Evolutionary conservation across 352 stramenopile species (phyloP).

Genomic region (Blastocystis sp.): DNA sequence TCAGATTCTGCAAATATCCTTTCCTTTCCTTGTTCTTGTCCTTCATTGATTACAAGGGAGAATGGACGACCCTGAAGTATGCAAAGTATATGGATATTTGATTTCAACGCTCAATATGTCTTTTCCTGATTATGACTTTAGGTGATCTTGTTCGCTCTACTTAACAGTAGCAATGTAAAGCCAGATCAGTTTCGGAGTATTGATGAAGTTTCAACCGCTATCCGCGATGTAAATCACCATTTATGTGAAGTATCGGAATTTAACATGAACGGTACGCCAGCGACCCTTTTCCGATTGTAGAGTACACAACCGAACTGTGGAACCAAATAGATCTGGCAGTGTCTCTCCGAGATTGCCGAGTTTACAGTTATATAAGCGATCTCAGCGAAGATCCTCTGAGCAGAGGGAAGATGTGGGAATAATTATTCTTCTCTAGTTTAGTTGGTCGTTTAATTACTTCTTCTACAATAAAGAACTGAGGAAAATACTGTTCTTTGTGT

Average conservation of each 20-base stretch:
- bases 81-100: conserved; percentile 80
- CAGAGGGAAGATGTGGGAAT: conserved; percentile 74
- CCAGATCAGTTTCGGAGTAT: conserved; percentile 32
- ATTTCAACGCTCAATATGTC: conserved; percentile 84
- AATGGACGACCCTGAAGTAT: conserved; percentile 72
- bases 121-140: conserved; percentile 84
- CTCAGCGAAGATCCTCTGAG: conserved; percentile 80
- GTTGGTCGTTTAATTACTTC: conserved; percentile 84
- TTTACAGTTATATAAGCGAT: conserved; percentile 83
- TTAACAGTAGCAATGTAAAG: not conserved
- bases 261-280: conserved; percentile 7
- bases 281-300: not conserved
- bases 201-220: not conserved
- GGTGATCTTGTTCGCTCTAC: conserved; percentile 66
- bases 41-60: conserved; percentile 66
- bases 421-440: conserved; percentile 50
- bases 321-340: conserved; percentile 74
- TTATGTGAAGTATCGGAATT: conserved; percentile 49
- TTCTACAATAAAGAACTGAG: conserved; percentile 83
- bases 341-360: conserved; percentile 77
- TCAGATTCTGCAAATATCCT: conserved; percentile 45
- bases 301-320: not conserved
- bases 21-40: not conserved
- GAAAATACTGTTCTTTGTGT: conserved; percentile 83
- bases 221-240: conserved; percentile 36